phyloP scores from a whole-genome alignment of 2,329 filamentous ascomycete species.

The Calonectria henricotiae region DNA sequence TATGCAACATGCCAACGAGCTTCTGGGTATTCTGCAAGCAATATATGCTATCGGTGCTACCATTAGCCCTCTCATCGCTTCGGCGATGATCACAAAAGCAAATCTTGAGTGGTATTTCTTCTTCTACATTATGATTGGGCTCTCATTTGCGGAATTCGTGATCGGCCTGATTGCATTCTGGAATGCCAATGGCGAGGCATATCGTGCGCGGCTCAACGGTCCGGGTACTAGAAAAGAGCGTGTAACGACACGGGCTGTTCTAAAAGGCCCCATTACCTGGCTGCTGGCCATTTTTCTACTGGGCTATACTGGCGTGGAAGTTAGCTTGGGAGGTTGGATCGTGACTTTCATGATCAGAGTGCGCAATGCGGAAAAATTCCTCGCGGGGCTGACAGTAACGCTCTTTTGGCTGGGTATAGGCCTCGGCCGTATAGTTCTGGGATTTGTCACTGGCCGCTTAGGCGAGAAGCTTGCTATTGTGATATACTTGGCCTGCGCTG shows the following conservation, averaged over 20 bases:
- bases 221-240: not conserved
- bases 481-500: not conserved
- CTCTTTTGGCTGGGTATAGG: constrained; percentile 6
- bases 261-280: not conserved
- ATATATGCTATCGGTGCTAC: not conserved
- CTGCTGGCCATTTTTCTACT: not conserved
- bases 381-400: not conserved
- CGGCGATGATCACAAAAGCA: not conserved
- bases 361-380: not conserved
- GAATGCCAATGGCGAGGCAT: not conserved
- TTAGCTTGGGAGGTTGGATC: constrained; percentile 5
- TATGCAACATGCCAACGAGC: constrained; percentile 10
- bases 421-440: not conserved
- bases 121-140: constrained; percentile 12
- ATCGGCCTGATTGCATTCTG: not conserved
- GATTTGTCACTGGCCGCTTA: constrained; percentile 3
- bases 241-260: not conserved
- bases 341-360: constrained; percentile 10
- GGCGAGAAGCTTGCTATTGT: constrained; percentile 5
- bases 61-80: not conserved
- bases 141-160: not conserved
- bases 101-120: constrained; percentile 13
- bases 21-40: constrained; percentile 1
- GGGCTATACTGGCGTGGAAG: not conserved
- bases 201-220: not conserved